Percentiles rank a stretch among this genome's conserved stretches.
Conservation (phyloP, 305 asterid species). For the Striga hermonthica region DNA sequence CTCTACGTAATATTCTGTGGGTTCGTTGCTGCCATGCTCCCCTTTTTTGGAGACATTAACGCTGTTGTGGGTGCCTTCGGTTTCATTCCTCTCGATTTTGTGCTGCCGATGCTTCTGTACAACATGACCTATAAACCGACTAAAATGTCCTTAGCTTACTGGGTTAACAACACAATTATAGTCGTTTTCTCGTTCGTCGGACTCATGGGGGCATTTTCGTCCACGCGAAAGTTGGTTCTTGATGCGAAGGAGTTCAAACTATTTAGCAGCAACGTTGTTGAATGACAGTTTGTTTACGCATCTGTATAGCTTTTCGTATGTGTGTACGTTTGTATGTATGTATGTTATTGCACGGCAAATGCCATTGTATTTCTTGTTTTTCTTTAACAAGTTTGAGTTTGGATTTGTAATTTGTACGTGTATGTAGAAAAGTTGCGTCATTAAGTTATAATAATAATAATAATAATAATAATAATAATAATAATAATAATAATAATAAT, state of each 20-base stretch:
- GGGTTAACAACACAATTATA: slow-evolving; percentile 67
- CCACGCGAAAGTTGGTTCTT: slow-evolving; percentile 59
- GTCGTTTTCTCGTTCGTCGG: slow-evolving; percentile 75
- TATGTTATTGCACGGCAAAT: no score
- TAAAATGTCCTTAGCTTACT: slow-evolving; percentile 47
- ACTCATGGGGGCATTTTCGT: slow-evolving; percentile 70
- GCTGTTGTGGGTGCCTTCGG: slow-evolving; percentile 87
- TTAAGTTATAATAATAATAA: no score
- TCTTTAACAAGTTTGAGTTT: no score
- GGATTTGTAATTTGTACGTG: no score
- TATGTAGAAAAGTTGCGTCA: no score
- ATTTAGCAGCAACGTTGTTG: slow-evolving; percentile 74
- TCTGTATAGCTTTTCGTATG: no score
- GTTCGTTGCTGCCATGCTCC: slow-evolving; percentile 81
- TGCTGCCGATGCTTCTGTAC: slow-evolving; percentile 92
- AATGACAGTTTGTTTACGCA: slow-evolving; percentile 34
- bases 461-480: no score
- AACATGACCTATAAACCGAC: slow-evolving; percentile 69
- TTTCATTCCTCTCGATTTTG: slow-evolving; percentile 86
- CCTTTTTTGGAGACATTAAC: slow-evolving; percentile 89
- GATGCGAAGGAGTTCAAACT: slow-evolving; percentile 77
- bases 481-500: no score
- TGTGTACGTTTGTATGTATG: no score
- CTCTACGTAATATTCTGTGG: slow-evolving; percentile 65
- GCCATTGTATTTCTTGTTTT: no score